Conservation (phyloP, 805 yeast genomes). For the Hanseniaspora meyeri region DNA sequence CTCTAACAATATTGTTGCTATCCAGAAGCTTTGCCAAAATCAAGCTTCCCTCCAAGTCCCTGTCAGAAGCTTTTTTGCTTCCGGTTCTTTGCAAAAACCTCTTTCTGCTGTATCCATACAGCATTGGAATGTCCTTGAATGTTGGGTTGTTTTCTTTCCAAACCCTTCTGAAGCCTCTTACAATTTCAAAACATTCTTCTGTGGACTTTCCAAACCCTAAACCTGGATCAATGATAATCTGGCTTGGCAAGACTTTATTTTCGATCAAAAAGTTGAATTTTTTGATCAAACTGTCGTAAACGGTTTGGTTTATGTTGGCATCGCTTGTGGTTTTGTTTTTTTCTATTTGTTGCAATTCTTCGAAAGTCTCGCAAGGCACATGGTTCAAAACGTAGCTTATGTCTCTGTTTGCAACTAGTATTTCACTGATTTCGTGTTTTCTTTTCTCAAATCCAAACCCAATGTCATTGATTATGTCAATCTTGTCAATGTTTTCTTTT, state of each 20-base stretch:
- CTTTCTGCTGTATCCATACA: slow-evolving; percentile 84
- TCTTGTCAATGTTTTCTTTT: slow-evolving; percentile 46
- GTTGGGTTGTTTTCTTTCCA: slow-evolving; percentile 31
- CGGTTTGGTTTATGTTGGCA: slow-evolving; percentile 38
- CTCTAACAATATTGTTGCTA: slow-evolving; percentile 37
- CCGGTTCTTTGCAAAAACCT: slow-evolving; percentile 60
- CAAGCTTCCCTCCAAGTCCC: slow-evolving; percentile 68
- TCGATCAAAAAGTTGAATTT: slow-evolving; percentile 45
- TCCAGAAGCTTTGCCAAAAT: slow-evolving; percentile 29
- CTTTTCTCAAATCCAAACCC: slow-evolving; percentile 40
- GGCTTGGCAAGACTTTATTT: slow-evolving; percentile 75
- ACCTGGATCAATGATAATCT: slow-evolving; percentile 86
- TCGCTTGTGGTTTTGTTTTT: slow-evolving; percentile 31
- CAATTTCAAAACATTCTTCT: slow-evolving; percentile 54
- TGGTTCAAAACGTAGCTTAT: slow-evolving; percentile 78
- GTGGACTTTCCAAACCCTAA: slow-evolving; percentile 84
- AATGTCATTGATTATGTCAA: slow-evolving; percentile 84
- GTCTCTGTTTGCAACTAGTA: slow-evolving; percentile 49
- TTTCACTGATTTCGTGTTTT: slow-evolving; percentile 54
- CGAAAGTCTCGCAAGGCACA: slow-evolving; percentile 60
- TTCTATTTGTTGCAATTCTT: slow-evolving; percentile 4
- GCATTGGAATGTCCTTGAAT: slow-evolving; percentile 41
- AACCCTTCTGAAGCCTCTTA: slow-evolving; percentile 35
- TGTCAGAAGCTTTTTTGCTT: slow-evolving; percentile 41
- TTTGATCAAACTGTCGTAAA: slow-evolving; percentile 51